phyloP scores from a whole-genome alignment of 345 rosid genomes.

The Gossypium ekmanianum region DNA sequence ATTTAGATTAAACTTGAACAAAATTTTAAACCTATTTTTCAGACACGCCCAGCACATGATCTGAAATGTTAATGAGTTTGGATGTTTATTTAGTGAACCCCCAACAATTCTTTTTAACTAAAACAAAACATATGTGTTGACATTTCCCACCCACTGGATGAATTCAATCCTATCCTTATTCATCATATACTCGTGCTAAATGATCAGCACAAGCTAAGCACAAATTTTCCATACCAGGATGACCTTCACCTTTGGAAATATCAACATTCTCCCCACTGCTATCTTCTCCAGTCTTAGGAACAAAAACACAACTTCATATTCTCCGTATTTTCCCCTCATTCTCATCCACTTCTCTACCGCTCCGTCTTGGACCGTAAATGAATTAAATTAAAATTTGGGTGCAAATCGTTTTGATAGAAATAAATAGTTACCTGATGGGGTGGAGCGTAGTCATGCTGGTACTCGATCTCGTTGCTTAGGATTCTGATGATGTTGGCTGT shows the following conservation, averaged over 20 bases:
- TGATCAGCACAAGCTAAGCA: too few relatives aligned
- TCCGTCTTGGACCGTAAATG: conserved; percentile 52
- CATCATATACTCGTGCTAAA: too few relatives aligned
- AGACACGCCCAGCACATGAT: too few relatives aligned
- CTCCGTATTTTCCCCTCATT: conserved; percentile 44
- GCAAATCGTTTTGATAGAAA: background rate
- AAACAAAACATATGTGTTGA: too few relatives aligned
- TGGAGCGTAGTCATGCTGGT: conserved; percentile 58
- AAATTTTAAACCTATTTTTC: too few relatives aligned
- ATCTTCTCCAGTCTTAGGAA: conserved; percentile 46
- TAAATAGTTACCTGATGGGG: conserved; percentile 40
- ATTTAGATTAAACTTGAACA: fast-evolving
- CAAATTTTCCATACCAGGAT: too few relatives aligned
- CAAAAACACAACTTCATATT: conserved; percentile 36
- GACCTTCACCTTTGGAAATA: conserved; percentile 27
- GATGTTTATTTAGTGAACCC: too few relatives aligned
- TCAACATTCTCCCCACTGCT: conserved; percentile 44
- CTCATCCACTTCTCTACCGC: conserved; percentile 51
- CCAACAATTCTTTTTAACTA: too few relatives aligned
- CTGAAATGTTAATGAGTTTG: too few relatives aligned
- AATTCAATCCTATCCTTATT: too few relatives aligned
- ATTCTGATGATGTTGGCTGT: conserved; percentile 64
- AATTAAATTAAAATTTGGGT: conserved; percentile 17
- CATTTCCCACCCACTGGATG: too few relatives aligned
- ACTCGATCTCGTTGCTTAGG: conserved; percentile 50